Percentiles rank a stretch among this genome's conserved stretches.
Evolutionary conservation across 441 rosid genomes (phyloP).

Genomic region (Breynia disticha): DNA sequence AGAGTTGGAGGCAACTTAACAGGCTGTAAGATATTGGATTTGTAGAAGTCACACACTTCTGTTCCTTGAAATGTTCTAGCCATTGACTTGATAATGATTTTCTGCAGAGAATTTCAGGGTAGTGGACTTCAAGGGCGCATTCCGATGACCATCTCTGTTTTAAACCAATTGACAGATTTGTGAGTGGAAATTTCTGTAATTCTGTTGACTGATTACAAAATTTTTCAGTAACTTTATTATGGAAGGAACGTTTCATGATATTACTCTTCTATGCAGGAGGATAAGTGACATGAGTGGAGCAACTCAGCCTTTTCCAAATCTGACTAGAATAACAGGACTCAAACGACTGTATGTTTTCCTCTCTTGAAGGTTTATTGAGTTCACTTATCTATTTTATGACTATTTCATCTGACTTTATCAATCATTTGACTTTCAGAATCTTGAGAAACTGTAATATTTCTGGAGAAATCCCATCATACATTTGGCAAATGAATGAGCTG

Average conservation of each 20-base stretch:
- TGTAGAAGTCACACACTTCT: neutral
- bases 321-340: constrained; percentile 14
- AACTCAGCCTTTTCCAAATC: constrained; percentile 44
- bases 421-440: constrained; percentile 10
- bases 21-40: constrained; percentile 27
- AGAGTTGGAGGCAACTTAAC: constrained; percentile 34
- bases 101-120: constrained; percentile 22
- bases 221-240: constrained; percentile 1
- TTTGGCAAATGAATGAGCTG: constrained; percentile 15
- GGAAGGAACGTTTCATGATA: neutral
- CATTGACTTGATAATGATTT: neutral
- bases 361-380: neutral
- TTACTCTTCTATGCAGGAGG: constrained; percentile 35
- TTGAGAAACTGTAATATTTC: constrained; percentile 25
- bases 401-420: neutral
- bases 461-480: constrained; percentile 21
- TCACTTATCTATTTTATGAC: neutral
- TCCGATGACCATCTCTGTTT: constrained; percentile 17
- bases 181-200: constrained; percentile 11
- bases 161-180: constrained; percentile 13
- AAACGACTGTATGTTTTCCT: constrained; percentile 11
- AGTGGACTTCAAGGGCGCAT: constrained; percentile 28
- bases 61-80: neutral
- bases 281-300: constrained; percentile 57
- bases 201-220: neutral